These are phyloP conservation scores for Auxenochlorella protothecoides DNA, from an alignment of 139 green algal species.

Conservation along the genomic window DNA sequence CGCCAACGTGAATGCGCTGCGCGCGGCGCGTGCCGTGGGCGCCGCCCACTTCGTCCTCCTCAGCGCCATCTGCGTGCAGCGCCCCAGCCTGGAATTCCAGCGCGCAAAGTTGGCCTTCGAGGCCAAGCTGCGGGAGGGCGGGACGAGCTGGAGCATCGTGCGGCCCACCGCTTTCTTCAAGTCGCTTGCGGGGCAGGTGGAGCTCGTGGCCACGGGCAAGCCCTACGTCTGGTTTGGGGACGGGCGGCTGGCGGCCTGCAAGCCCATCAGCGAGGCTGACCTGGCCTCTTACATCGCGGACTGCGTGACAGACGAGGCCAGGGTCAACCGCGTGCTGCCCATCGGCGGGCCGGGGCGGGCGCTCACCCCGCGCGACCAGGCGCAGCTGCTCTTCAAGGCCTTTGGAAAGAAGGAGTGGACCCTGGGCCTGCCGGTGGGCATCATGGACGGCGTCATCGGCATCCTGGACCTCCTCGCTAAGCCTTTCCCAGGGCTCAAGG, in stretches of 20 bases:
- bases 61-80: constrained; percentile 97
- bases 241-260: constrained; percentile 88
- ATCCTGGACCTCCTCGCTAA: constrained; percentile 73
- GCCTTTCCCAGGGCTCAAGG: constrained; percentile 74
- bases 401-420: constrained; percentile 24
- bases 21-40: constrained; percentile 56
- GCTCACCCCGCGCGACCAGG: constrained; percentile 80
- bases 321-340: constrained; percentile 72
- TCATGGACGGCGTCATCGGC: constrained; percentile 96
- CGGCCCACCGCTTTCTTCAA: constrained; percentile 99
- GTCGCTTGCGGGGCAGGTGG: constrained; percentile 82
- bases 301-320: constrained; percentile 52
- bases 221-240: constrained; percentile 99
- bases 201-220: constrained; percentile 83
- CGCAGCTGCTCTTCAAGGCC: constrained; percentile 88
- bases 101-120: constrained; percentile 95
- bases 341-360: constrained; percentile 90
- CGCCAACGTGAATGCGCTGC: constrained; percentile 84
- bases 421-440: constrained; percentile 63
- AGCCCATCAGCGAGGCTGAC: constrained; percentile 95
- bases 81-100: constrained; percentile 97
- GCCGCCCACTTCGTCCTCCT: constrained; percentile 90
- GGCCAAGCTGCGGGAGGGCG: constrained; percentile 33
- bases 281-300: constrained; percentile 88
- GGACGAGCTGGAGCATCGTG: constrained; percentile 94